phyloP scores from a whole-genome alignment of 192 early-diverging fungal species.

The Coemansia guatemalensis region DNA sequence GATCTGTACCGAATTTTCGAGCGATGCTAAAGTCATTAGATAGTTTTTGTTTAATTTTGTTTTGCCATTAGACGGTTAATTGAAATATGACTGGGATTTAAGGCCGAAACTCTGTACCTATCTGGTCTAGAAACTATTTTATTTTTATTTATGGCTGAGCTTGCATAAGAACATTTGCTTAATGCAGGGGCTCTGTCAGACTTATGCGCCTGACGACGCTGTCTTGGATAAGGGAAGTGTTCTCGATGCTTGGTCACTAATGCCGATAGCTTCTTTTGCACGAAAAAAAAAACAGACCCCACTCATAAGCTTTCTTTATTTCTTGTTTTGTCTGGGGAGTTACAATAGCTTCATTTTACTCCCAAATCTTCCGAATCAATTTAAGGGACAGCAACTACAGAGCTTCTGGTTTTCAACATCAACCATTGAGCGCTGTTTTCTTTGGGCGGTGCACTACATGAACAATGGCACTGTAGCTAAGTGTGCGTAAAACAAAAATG shows the following conservation, averaged over 20 bases:
- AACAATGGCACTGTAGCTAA: too few relatives aligned
- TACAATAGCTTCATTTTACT: too few relatives aligned
- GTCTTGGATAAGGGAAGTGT: background rate
- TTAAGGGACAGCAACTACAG: too few relatives aligned
- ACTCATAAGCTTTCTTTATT: too few relatives aligned
- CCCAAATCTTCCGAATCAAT: background rate
- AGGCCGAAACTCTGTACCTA: background rate
- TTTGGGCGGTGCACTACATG: too few relatives aligned
- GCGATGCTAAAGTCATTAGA: conserved; percentile 66
- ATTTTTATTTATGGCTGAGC: background rate
- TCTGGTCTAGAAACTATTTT: background rate
- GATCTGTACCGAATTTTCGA: conserved; percentile 97
- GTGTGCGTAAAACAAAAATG: too few relatives aligned
- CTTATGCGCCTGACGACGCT: background rate
- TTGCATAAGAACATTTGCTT: background rate
- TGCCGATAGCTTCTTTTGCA: too few relatives aligned
- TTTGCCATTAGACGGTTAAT: background rate
- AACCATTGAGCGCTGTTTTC: too few relatives aligned
- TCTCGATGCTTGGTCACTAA: too few relatives aligned
- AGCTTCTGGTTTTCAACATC: too few relatives aligned
- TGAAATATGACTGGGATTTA: background rate
- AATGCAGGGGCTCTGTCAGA: background rate
- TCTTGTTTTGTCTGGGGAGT: too few relatives aligned
- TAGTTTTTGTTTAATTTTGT: background rate
- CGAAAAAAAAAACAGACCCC: too few relatives aligned